Conservation (phyloP, 768 basidiomycete species). For the Bullera alba region DNA sequence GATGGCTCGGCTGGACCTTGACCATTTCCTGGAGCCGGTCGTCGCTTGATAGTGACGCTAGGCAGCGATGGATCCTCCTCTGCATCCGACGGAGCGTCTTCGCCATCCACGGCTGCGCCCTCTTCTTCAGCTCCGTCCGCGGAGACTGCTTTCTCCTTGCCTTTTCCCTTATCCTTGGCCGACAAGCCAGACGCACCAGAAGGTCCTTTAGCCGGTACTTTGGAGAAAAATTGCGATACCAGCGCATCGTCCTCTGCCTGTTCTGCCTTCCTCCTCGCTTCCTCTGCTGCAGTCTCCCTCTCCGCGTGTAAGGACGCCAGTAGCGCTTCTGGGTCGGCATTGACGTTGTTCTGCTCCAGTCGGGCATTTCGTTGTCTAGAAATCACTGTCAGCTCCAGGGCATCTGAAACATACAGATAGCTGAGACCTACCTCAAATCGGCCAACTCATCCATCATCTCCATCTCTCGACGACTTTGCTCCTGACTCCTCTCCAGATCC, state of each 20-base stretch:
- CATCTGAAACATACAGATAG: background rate
- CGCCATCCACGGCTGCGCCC: conserved; percentile 1
- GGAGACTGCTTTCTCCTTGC: conserved; percentile 20
- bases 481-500: conserved; percentile 81
- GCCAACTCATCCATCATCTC: conserved; percentile 93
- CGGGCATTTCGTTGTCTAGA: conserved; percentile 63
- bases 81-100: background rate
- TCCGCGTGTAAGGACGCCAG: conserved; percentile 48
- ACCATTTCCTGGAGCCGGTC: conserved; percentile 12
- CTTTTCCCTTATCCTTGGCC: conserved; percentile 44
- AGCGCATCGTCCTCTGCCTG: conserved; percentile 90
- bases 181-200: conserved; percentile 2
- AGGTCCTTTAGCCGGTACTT: conserved; percentile 49
- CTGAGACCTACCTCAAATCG: conserved; percentile 50
- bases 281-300: conserved; percentile 60
- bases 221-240: conserved; percentile 80
- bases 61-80: conserved; percentile 16
- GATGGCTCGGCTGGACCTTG: conserved; percentile 27
- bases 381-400: background rate
- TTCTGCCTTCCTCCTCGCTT: conserved; percentile 56
- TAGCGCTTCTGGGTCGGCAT: conserved; percentile 60
- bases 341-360: conserved; percentile 58
- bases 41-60: conserved; percentile 39
- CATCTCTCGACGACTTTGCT: conserved; percentile 95
- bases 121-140: conserved; percentile 6